Conservation (phyloP, 371 early-diverging fungal species). For the Syncephalastrum contaminatum region DNA sequence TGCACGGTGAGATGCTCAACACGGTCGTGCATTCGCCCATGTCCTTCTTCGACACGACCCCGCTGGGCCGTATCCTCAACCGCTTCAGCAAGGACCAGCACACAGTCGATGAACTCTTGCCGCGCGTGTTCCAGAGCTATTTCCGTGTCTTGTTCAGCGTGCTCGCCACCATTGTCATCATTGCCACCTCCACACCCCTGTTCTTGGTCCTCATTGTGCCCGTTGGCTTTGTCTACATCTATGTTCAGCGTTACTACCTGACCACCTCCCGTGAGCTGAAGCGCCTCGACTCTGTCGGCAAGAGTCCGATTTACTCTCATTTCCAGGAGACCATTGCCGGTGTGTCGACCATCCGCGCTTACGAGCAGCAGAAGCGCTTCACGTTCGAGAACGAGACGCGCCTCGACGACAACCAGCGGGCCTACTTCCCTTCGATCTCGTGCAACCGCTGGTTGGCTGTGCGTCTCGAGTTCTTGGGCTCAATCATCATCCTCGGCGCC, state of each 20-base stretch:
- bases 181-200: conserved; percentile 60
- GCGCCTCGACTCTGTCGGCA: conserved; percentile 76
- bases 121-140: conserved; percentile 61
- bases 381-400: conserved; percentile 67
- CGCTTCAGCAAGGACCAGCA: conserved; percentile 88
- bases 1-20: conserved; percentile 61
- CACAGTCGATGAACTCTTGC: conserved; percentile 79
- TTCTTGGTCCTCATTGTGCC: conserved; percentile 61
- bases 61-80: conserved; percentile 83
- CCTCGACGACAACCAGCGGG: conserved; percentile 78
- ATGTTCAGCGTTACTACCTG: conserved; percentile 72
- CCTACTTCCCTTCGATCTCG: conserved; percentile 76
- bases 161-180: conserved; percentile 55
- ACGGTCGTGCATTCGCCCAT: conserved; percentile 74
- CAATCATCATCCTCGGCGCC: conserved; percentile 64
- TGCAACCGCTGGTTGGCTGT: conserved; percentile 93
- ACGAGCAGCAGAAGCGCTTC: conserved; percentile 72
- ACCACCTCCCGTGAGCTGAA: conserved; percentile 76
- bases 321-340: conserved; percentile 81
- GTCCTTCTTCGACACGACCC: conserved; percentile 87
- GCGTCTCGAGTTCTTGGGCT: conserved; percentile 78
- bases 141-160: conserved; percentile 53
- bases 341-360: conserved; percentile 82
- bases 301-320: conserved; percentile 83
- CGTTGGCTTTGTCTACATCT: conserved; percentile 58